Evolutionary conservation across 1,139 yeast species (phyloP).

Genomic region (Candida dubliniensis): DNA sequence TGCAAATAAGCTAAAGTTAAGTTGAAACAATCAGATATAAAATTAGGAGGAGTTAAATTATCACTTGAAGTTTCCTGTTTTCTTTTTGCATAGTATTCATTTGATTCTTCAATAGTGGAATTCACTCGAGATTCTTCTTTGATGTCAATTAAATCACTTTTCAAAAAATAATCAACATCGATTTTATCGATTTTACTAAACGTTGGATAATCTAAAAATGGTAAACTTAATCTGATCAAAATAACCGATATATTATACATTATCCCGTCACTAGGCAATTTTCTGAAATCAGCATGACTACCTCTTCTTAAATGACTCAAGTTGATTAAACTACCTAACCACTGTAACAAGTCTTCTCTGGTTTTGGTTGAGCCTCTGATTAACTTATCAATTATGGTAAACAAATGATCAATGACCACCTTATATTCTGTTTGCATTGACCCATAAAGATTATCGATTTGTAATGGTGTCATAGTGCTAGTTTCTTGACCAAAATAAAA

Average conservation of each 20-base stretch:
- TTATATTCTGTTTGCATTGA: constrained; percentile 62
- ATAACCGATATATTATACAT: constrained; percentile 75
- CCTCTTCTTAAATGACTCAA: constrained; percentile 86
- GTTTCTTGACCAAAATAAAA: constrained; percentile 49
- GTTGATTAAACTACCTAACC: constrained; percentile 72
- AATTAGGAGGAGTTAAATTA: constrained; percentile 51
- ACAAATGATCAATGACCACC: constrained; percentile 58
- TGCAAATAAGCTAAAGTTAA: constrained; percentile 77
- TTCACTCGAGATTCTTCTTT: constrained; percentile 81
- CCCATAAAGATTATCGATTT: constrained; percentile 49
- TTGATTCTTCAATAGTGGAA: constrained; percentile 71
- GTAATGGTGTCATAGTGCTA: constrained; percentile 36
- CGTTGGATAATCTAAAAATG: constrained; percentile 70
- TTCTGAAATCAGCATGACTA: constrained; percentile 69
- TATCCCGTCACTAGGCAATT: constrained; percentile 75
- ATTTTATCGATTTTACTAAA: constrained; percentile 72
- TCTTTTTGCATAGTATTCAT: constrained; percentile 46
- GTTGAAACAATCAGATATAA: constrained; percentile 86
- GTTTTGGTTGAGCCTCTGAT: constrained; percentile 74
- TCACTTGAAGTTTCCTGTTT: constrained; percentile 11
- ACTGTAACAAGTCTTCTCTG: constrained; percentile 60
- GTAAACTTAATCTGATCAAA: constrained; percentile 72
- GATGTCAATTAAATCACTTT: constrained; percentile 56
- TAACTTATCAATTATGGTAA: constrained; percentile 67
- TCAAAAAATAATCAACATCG: constrained; percentile 62